These are phyloP conservation scores for Omphalotus guepiniiformis DNA, from an alignment of 768 basidiomycete genomes.

Conservation along the genomic window DNA sequence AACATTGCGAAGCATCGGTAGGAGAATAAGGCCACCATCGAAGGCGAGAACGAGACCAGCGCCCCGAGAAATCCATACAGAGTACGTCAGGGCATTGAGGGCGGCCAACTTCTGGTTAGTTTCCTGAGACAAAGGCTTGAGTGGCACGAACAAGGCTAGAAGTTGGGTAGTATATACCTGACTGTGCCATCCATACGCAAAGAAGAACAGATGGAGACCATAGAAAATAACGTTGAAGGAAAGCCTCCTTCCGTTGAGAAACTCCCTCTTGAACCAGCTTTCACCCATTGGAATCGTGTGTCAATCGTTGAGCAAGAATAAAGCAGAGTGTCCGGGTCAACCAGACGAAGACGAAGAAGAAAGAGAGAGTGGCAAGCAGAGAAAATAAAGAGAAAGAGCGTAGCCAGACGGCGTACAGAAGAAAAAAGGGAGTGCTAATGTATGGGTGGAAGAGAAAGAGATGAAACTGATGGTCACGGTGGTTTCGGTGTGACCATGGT, in stretches of 20 bases:
- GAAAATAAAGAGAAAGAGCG: slow-evolving; percentile 23
- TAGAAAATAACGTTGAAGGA: slow-evolving; percentile 79
- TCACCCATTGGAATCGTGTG: slow-evolving; percentile 45
- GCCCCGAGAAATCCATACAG: slow-evolving; percentile 88
- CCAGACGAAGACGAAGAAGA: slow-evolving; percentile 34
- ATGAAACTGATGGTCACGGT: slow-evolving; percentile 11
- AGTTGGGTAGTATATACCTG: slow-evolving; percentile 45
- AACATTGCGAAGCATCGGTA: slow-evolving; percentile 88
- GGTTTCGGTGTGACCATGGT: slow-evolving; percentile 25
- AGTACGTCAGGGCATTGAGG: slow-evolving; percentile 76
- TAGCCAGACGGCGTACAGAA: slow-evolving; percentile 19
- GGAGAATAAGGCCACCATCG: slow-evolving; percentile 79
- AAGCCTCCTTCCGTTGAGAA: slow-evolving; percentile 59
- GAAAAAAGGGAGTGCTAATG: slow-evolving; percentile 11
- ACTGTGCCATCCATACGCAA: slow-evolving; percentile 85
- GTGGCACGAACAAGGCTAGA: too few relatives aligned
- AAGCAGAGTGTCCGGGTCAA: slow-evolving; percentile 44
- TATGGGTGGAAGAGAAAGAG: slow-evolving; percentile 14
- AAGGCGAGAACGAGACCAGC: slow-evolving; percentile 89
- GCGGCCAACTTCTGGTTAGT: slow-evolving; percentile 61
- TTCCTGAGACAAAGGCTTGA: slow-evolving; percentile 35
- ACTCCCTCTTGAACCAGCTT: slow-evolving; percentile 71
- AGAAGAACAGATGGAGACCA: slow-evolving; percentile 67
- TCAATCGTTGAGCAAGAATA: slow-evolving; percentile 16
- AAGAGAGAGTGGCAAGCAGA: slow-evolving; percentile 13